A percentile compares a stretch with the other conserved stretches of the same genome.
Evolutionary conservation across 2,329 filamentous ascomycete genomes (phyloP).

Genomic region (Stemphylium beticola): DNA sequence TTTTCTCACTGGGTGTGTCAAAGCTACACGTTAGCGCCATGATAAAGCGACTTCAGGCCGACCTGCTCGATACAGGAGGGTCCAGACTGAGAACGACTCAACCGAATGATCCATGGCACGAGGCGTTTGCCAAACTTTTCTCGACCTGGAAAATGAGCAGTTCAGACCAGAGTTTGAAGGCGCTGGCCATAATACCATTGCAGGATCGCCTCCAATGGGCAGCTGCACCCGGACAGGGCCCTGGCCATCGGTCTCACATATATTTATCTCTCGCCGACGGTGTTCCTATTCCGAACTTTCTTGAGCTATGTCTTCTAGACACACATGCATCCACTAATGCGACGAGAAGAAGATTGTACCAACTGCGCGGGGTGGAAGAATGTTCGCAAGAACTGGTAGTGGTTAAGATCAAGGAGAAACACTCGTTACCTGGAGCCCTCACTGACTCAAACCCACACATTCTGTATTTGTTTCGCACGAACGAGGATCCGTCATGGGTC

Average conservation of each 20-base stretch:
- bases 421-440: background rate
- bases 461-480: constrained; percentile 20
- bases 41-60: constrained; percentile 13
- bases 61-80: background rate
- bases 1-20: constrained; percentile 9
- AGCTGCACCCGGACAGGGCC: constrained; percentile 7
- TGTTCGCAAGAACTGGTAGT: constrained; percentile 19
- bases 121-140: constrained; percentile 12
- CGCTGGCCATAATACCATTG: constrained; percentile 23
- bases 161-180: constrained; percentile 5
- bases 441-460: background rate
- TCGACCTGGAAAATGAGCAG: background rate
- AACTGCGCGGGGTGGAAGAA: constrained; percentile 21
- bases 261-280: constrained; percentile 21
- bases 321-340: constrained; percentile 5
- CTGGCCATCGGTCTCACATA: constrained; percentile 6
- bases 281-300: constrained; percentile 14
- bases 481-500: background rate
- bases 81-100: constrained; percentile 6
- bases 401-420: constrained; percentile 6
- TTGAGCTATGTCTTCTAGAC: constrained; percentile 17
- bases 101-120: constrained; percentile 22
- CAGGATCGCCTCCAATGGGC: constrained; percentile 15
- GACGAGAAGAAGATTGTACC: constrained; percentile 17
- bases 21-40: background rate